Conservation (phyloP, 352 stramenopile species). For the Thalassiosira livingstoniorum region DNA sequence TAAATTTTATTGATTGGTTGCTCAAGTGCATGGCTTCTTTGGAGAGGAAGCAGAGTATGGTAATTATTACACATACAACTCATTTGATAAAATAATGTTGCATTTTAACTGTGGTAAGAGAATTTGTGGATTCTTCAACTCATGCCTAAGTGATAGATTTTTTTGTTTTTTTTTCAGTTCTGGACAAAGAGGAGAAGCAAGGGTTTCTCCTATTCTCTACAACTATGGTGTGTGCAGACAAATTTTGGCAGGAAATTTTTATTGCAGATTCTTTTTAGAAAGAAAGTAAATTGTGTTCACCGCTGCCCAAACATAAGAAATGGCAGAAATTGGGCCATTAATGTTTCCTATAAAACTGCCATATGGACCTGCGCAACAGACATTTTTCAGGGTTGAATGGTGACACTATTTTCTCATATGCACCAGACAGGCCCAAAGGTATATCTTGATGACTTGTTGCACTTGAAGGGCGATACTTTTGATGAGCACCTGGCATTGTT, state of each 20-base stretch:
- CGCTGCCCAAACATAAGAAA: too few relatives aligned
- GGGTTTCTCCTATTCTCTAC: too few relatives aligned
- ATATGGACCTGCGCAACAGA: too few relatives aligned
- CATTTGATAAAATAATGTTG: background rate
- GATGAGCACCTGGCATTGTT: background rate
- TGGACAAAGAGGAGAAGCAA: too few relatives aligned
- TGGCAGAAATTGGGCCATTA: too few relatives aligned
- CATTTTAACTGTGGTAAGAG: background rate
- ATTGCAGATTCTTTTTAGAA: too few relatives aligned
- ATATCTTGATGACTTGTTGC: constrained; percentile 7
- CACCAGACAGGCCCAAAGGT: background rate
- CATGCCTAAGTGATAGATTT: too few relatives aligned
- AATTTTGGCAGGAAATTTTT: too few relatives aligned
- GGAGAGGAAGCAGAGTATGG: background rate
- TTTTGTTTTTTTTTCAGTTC: too few relatives aligned
- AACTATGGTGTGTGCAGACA: too few relatives aligned
- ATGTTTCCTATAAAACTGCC: too few relatives aligned
- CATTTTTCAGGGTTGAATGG: constrained; percentile 9
- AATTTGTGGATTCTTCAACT: background rate
- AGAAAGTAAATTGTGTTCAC: too few relatives aligned
- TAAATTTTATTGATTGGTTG: background rate
- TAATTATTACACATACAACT: background rate
- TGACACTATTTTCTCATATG: background rate
- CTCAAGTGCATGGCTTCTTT: background rate
- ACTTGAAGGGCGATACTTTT: background rate